Evolutionary conservation across 2,329 filamentous ascomycete species (phyloP).

Genomic region (Botrytis porri): DNA sequence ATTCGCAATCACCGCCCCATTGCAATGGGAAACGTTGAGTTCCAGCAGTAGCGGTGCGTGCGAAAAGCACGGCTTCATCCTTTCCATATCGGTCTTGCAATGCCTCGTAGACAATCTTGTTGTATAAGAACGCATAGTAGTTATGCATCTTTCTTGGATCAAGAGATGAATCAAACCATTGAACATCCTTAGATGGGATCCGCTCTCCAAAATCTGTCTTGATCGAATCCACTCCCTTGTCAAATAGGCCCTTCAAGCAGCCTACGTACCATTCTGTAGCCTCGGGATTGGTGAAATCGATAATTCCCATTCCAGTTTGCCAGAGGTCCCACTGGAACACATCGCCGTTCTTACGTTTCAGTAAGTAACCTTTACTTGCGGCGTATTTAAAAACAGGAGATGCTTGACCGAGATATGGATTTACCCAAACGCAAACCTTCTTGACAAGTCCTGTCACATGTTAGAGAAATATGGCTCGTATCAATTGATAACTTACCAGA

Average conservation of each 20-base stretch:
- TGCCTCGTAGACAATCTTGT: conserved; percentile 56
- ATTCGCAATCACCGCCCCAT: conserved; percentile 64
- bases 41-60: conserved; percentile 56
- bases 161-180: conserved; percentile 50
- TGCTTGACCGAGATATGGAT: conserved; percentile 59
- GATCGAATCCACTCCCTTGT: conserved; percentile 58
- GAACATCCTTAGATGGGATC: conserved; percentile 54
- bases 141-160: conserved; percentile 61
- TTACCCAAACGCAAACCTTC: conserved; percentile 59
- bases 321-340: conserved; percentile 64
- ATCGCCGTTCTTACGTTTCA: conserved; percentile 56
- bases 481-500: conserved; percentile 33
- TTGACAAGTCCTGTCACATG: conserved; percentile 40
- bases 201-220: conserved; percentile 64
- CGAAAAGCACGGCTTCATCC: conserved; percentile 55
- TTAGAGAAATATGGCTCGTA: background rate
- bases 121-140: conserved; percentile 61
- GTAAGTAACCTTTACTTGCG: conserved; percentile 54
- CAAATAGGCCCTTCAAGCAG: conserved; percentile 53
- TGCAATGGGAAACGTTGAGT: conserved; percentile 57
- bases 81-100: conserved; percentile 48
- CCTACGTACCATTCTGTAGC: conserved; percentile 54
- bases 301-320: conserved; percentile 61
- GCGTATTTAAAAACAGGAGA: conserved; percentile 57
- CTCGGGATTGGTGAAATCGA: conserved; percentile 62